phyloP scores from a whole-genome alignment of 2,329 filamentous ascomycete genomes.

The Scedosporium dehoogii region DNA sequence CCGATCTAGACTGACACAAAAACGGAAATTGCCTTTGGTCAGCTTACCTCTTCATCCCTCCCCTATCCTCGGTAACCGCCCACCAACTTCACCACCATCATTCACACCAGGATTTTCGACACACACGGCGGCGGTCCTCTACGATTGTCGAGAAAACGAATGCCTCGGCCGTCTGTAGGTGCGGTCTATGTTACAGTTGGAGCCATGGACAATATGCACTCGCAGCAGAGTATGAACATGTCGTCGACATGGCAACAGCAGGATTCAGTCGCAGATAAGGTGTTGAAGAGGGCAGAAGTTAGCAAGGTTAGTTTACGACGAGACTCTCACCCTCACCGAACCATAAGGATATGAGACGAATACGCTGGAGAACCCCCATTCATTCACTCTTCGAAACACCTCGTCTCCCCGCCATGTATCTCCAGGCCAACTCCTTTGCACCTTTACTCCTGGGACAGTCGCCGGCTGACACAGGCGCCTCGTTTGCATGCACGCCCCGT shows the following conservation, averaged over 20 bases:
- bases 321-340: constrained; percentile 7
- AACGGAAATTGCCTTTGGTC: background rate
- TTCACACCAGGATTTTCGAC: background rate
- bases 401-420: background rate
- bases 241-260: constrained; percentile 53
- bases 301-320: constrained; percentile 51
- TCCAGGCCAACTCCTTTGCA: background rate
- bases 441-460: background rate
- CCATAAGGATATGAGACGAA: constrained; percentile 4
- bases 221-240: constrained; percentile 31
- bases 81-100: background rate
- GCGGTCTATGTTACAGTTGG: background rate
- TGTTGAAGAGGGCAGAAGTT: constrained; percentile 63
- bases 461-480: background rate
- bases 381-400: background rate
- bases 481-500: constrained; percentile 11
- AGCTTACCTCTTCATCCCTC: background rate
- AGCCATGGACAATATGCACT: background rate
- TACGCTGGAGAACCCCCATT: constrained; percentile 9
- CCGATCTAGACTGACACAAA: background rate
- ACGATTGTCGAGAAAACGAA: background rate
- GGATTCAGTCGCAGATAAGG: constrained; percentile 55
- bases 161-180: background rate
- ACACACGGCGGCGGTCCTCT: background rate
- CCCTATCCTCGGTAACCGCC: background rate